Base-by-base conservation (phyloP, 331 rosid genomes). In the Stylosanthes scabra region DNA sequence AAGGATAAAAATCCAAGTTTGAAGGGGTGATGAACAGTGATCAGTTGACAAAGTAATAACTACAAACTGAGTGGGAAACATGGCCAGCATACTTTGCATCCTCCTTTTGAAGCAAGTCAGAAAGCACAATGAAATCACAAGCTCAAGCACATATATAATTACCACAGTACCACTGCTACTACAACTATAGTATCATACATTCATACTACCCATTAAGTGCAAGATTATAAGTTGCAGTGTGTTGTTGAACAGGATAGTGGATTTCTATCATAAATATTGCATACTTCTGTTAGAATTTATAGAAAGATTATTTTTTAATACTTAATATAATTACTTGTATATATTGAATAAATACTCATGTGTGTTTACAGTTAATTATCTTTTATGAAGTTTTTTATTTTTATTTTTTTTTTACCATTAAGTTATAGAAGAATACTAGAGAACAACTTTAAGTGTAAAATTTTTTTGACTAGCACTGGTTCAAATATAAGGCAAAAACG, bases 11-110 rank as follows among this genome's bases (percentile, higher is more conserved):
- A 66, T 67, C 55, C 29, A 64, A 40, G 78, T 46, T 56, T 44
- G 78, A 76, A 76, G 11, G 9, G 16, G 49, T 9, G 16, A 59
- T 14, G 27, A 47, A 57, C 15, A 75, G 85, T 45, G 64, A 82
- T 44, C 59, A 13, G 72, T 74, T 83, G 81, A 76, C 83, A 68
- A 80, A 76, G 82, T 57, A 56, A 79, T 27, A 8, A 28, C 55
- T 6, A 28, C 49, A 58, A 47, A 41, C 7, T 56, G 62, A 83
- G 91, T 86, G 91, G 91, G 86, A 81, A 83, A 84, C 91, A 79
- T 31, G 16, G 75, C 77, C 83, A 82, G 68, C 86, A 58, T 85
- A 84, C 76, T 66, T 45, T 86, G 81, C 80, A 62, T 74, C 67
- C 71, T 42, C 16, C 86, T 81, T 81, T 81, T 44, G 49, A 77